Evolutionary conservation across 2,329 filamentous ascomycete species (phyloP), one percentile per base, ranked within the genome.

Genomic region (Neofusicoccum umdonicola): DNA sequence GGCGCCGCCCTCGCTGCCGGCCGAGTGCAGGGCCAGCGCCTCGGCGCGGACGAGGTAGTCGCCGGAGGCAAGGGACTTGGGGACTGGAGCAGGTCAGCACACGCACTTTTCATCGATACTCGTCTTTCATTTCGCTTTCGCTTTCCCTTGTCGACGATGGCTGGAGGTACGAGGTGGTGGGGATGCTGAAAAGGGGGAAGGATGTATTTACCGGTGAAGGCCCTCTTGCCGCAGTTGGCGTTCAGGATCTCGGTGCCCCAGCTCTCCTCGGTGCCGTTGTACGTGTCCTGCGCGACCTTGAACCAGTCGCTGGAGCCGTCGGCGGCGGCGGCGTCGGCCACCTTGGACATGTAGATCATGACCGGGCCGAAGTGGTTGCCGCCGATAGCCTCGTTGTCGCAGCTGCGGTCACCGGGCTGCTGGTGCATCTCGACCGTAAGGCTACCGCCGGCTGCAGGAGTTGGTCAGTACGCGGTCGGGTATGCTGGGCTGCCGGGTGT

Each of bases 261-360:
- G 15, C 73, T 72, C 0, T 73, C 71, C 0, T 71, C 75, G 3
- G 68, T 69, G 7, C 73, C 71, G 48, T 69, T 72, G 52, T 68
- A 78, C 52, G 76, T 78, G 48, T 78, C 76, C 67, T 81, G 73
- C 45, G 78, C 78, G 60, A 82, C 68, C 73, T 79, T 82, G 69
- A 83, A 77, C 83, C 82, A 86, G 73, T 84, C 83, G 66, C 80
- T 82, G 63, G 89, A 84, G 68, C 89, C 88, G 76, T 92, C 89
- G 0, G 74, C 73, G 7, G 72, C 73, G 60, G 68, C 75, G 4
- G 76, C 76, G 65, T 77, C 74, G 1, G 66, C 60, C 11, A 77
- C 75, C 66, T 77, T 77, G 56, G 73, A 74, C 76, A 77, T 77
- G 70, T 64, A 64, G 69, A 86, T 81, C 68, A 83, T 79, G 69